phyloP scores from a whole-genome alignment of 768 basidiomycete species.

The Amanita rimosa region DNA sequence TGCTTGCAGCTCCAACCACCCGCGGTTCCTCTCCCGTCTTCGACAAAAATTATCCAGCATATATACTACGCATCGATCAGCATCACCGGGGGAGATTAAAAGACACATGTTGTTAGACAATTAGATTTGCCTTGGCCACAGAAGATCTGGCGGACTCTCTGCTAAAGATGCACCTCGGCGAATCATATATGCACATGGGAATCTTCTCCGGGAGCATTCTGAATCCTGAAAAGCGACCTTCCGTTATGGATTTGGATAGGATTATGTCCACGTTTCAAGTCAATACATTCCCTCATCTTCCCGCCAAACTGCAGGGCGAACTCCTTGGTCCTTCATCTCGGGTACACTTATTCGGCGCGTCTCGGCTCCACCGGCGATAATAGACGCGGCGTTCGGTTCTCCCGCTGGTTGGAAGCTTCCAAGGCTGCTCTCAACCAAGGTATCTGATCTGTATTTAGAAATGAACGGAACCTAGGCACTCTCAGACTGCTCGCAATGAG shows the following conservation, averaged over 20 bases:
- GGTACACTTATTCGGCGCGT: constrained; percentile 49
- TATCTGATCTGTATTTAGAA: constrained; percentile 43
- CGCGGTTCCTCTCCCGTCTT: constrained; percentile 47
- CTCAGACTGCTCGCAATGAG: constrained; percentile 22
- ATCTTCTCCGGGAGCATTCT: constrained; percentile 47
- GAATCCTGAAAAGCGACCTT: constrained; percentile 41
- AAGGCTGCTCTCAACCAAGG: constrained; percentile 53
- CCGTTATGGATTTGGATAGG: constrained; percentile 30
- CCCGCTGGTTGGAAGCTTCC: constrained; percentile 44
- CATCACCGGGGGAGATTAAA: constrained; percentile 22
- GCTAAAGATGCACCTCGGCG: constrained; percentile 11
- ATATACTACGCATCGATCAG: constrained; percentile 41
- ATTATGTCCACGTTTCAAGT: constrained; percentile 38
- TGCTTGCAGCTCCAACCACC: constrained; percentile 43
- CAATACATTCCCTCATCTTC: constrained; percentile 48
- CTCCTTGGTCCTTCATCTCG: constrained; percentile 32
- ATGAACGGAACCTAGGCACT: constrained; percentile 29
- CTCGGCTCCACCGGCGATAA: constrained; percentile 53
- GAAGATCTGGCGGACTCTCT: constrained; percentile 25
- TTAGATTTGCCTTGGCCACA: constrained; percentile 38
- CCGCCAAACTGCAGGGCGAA: constrained; percentile 11
- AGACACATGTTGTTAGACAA: constrained; percentile 31
- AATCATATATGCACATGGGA: constrained; percentile 38
- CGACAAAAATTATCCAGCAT: too few species aligned
- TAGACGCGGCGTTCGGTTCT: constrained; percentile 48